A percentile compares a stretch with the other conserved stretches of the same genome.
Conservation (phyloP, 306 rosid genomes). For the Hippophae gyantsensis region DNA sequence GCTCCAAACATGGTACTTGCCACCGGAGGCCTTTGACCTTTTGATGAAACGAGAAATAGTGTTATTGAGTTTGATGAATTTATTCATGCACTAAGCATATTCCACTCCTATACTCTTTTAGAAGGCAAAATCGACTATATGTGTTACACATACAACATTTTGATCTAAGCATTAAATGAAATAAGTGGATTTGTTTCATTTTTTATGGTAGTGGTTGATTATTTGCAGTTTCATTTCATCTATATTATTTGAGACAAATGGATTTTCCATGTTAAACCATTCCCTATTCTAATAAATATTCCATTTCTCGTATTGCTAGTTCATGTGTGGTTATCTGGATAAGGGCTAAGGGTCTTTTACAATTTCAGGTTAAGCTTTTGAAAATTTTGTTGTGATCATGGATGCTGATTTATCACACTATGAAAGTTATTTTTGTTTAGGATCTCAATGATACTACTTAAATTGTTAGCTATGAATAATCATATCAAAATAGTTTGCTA, state of each 20-base stretch:
- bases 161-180: constrained; percentile 11
- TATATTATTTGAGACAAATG: constrained; percentile 66
- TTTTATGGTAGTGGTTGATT: constrained; percentile 7
- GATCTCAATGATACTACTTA: too few species aligned
- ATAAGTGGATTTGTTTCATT: constrained; percentile 12
- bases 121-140: constrained; percentile 72
- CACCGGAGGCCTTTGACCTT: constrained; percentile 61
- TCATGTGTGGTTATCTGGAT: not conserved
- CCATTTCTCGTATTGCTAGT: not conserved
- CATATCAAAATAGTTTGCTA: too few species aligned
- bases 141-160: constrained; percentile 21
- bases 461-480: too few species aligned
- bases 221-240: constrained; percentile 67
- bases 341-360: constrained; percentile 10
- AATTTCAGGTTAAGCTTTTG: constrained; percentile 48
- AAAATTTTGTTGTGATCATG: too few species aligned
- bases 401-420: too few species aligned
- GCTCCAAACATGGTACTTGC: not conserved
- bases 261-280: constrained; percentile 10
- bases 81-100: constrained; percentile 51
- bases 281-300: not conserved
- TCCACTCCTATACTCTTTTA: constrained; percentile 60
- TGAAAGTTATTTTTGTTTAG: too few species aligned
- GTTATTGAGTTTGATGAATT: constrained; percentile 80
- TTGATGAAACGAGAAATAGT: constrained; percentile 69